Percentiles rank a stretch among this genome's conserved stretches.
Evolutionary conservation across 768 basidiomycete species (phyloP).

Genomic region (Tylopilus cervinicoccineus): DNA sequence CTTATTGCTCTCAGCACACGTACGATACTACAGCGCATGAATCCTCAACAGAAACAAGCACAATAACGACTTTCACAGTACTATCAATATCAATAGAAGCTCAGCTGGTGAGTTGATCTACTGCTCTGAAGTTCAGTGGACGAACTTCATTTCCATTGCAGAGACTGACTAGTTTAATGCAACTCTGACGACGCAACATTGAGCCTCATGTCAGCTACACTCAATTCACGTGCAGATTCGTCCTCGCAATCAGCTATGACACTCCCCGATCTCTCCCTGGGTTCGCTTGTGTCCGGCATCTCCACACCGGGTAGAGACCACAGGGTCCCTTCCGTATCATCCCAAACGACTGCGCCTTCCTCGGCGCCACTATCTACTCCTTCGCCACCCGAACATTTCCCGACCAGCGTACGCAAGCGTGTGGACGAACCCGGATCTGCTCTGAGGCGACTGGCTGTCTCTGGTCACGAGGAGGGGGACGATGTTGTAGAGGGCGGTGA

Average conservation of each 20-base stretch:
- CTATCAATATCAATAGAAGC: slow-evolving; percentile 1
- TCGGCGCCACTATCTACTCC: slow-evolving; percentile 50
- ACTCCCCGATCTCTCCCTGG: slow-evolving; percentile 59
- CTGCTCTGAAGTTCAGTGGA: not conserved
- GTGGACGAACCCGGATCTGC: slow-evolving; percentile 39
- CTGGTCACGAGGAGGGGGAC: slow-evolving; percentile 33
- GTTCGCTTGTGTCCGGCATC: slow-evolving; percentile 50
- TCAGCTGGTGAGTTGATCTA: slow-evolving; percentile 9
- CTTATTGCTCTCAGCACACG: not conserved
- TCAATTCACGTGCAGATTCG: slow-evolving; percentile 37
- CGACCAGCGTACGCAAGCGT: slow-evolving; percentile 34
- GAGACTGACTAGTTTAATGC: not conserved
- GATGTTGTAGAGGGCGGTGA: slow-evolving; percentile 39
- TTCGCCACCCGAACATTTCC: slow-evolving; percentile 38
- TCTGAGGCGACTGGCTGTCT: slow-evolving; percentile 36
- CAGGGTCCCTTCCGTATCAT: slow-evolving; percentile 48
- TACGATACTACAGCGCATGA: not conserved
- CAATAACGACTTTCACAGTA: slow-evolving; percentile 1
- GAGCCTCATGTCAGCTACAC: slow-evolving; percentile 39
- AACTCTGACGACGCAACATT: not conserved
- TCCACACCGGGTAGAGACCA: slow-evolving; percentile 47
- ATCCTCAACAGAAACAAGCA: not conserved
- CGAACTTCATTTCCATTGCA: not conserved
- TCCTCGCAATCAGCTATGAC: slow-evolving; percentile 42
- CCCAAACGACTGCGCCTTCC: slow-evolving; percentile 48